Base-by-base conservation (phyloP, 768 basidiomycete genomes). In the Xerocomellus chrysenteron region DNA sequence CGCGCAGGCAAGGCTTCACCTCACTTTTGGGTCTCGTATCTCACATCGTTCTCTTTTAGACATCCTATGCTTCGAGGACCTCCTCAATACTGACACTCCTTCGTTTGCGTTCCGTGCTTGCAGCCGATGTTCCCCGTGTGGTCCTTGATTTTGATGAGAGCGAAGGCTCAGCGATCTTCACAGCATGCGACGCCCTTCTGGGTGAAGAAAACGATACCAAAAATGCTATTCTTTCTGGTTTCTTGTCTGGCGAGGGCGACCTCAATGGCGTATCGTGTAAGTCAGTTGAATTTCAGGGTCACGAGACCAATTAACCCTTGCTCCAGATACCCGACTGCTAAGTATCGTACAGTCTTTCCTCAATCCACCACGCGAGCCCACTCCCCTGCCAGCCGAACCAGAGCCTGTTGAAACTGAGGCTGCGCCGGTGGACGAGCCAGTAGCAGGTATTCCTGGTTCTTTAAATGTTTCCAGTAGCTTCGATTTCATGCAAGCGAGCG, bases 401-500 rank as follows among this genome's bases (percentile, higher is more conserved):
- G 68, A 68, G 35, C 59, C 69, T 33, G 59, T 54, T 2, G 75
- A 76, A 45, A 42, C 65, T 2, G 76, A 77, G 37, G 55, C 63
- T 28, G 61, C 69, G 14, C 60, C 59, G 3, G 54, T 55, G 21
- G 59, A 58, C 35, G 70, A 71, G 43, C 60, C 69, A 32, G 76
- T 80, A 37, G 71, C 75, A 47, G 80, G 74, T 53, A 71, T 82
- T 43, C 76, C 82, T 14, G 68, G 68, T 28, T 43, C 63, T 58
- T 47, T 65, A 72, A 63, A 70, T 71, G 61, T 67, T 72, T 75
- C 84, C 0, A 78, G 79, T 53, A 82, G 84, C 71, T 87, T 91
- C 79, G 83, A 82, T 65, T 93, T 92, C 71, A 87, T 93, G 75
- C 86, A 90, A 70, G 87, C 81, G 55, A 91, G 90, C 68, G 90